phyloP scores from a whole-genome alignment of 139 green algal species.

The Dunaliella sp. region DNA sequence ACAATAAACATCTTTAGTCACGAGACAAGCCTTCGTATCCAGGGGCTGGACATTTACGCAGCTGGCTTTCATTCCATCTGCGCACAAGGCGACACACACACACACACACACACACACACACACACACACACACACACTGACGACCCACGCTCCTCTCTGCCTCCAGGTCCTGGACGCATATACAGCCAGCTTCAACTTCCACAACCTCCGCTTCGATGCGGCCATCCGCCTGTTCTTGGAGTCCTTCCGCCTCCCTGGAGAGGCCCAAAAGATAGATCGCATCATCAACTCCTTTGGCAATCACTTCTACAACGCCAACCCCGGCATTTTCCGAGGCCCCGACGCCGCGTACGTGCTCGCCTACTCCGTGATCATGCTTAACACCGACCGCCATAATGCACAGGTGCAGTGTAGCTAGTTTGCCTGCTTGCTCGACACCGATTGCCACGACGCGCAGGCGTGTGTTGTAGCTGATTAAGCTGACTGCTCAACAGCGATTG shows the following conservation, averaged over 20 bases:
- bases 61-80: too few relatives aligned
- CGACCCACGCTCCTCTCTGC: too few relatives aligned
- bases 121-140: too few relatives aligned
- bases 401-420: slow-evolving; percentile 70
- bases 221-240: slow-evolving; percentile 78
- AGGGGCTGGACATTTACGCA: too few relatives aligned
- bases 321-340: slow-evolving; percentile 37
- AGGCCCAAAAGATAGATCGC: slow-evolving; percentile 99
- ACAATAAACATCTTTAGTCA: too few relatives aligned
- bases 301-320: slow-evolving; percentile 36
- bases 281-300: slow-evolving; percentile 76
- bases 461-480: slow-evolving; percentile 1
- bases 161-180: slow-evolving; percentile 88
- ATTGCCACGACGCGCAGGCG: slow-evolving; percentile 85
- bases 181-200: slow-evolving; percentile 51
- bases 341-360: slow-evolving; percentile 91
- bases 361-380: slow-evolving; percentile 98
- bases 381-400: slow-evolving; percentile 97
- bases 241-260: slow-evolving; percentile 87
- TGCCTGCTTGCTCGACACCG: slow-evolving; percentile 99
- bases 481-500: too few relatives aligned
- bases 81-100: too few relatives aligned
- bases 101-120: too few relatives aligned
- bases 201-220: slow-evolving; percentile 79
- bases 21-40: too few relatives aligned